A percentile compares a stretch with the other conserved stretches of the same genome.
Conservation (phyloP, 306 rosid genomes). For the Sicyos edulis region DNA sequence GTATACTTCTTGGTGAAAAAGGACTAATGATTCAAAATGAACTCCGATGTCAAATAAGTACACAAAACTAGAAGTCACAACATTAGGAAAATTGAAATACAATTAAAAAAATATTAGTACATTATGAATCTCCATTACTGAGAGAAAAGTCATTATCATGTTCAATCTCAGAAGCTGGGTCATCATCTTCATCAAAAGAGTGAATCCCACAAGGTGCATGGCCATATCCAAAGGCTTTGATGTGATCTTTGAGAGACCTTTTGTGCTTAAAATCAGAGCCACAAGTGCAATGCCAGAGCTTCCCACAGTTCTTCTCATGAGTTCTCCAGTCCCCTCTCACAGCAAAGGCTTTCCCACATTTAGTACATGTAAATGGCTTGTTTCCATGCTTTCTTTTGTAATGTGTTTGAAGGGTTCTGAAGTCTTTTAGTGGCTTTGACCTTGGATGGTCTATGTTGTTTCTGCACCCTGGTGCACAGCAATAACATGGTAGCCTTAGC, state of each 20-base stretch:
- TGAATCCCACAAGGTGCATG: constrained; percentile 67
- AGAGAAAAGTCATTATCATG: constrained; percentile 41
- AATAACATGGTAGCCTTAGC: constrained; percentile 91
- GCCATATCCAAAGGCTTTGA: constrained; percentile 79
- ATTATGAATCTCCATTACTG: background rate
- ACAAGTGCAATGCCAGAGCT: constrained; percentile 90
- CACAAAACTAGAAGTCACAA: background rate
- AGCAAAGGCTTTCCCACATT: constrained; percentile 88
- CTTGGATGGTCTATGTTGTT: constrained; percentile 95
- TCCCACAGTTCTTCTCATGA: constrained; percentile 94
- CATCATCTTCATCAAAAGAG: constrained; percentile 53
- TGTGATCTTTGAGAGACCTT: constrained; percentile 81
- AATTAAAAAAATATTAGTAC: too few relatives aligned
- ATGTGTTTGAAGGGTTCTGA: constrained; percentile 92
- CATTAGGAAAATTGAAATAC: background rate
- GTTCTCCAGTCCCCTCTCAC: constrained; percentile 97
- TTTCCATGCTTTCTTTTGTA: constrained; percentile 91
- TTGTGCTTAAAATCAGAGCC: constrained; percentile 94
- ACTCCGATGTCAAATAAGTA: background rate
- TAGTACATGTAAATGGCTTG: constrained; percentile 79
- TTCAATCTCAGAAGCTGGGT: constrained; percentile 58
- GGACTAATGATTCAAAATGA: background rate
- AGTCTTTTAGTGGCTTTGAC: constrained; percentile 78
- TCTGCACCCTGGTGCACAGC: constrained; percentile 76
- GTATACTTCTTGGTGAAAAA: background rate